Base-by-base conservation (phyloP, 257 asterid genomes). In the Solanum commersonii region DNA sequence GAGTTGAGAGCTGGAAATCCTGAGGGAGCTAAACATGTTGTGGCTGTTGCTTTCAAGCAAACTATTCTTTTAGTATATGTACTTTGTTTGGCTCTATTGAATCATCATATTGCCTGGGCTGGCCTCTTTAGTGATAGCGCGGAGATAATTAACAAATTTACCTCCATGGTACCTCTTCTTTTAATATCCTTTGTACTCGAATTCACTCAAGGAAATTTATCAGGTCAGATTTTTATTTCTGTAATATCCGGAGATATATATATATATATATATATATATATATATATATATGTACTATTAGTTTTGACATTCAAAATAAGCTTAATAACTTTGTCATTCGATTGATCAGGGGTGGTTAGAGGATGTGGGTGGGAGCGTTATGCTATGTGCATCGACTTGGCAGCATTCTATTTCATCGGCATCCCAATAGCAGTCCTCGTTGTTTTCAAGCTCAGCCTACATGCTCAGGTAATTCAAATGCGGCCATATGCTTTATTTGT, bases 311-410 rank as follows among this genome's bases (percentile, higher is more conserved):
- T 67, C 9, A n/a, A 4, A 12, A 27, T 68, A 68, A 27, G 11
- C 27, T 29, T 67, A 49, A 74, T 74, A 35, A 20, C n/a, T 0
- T 9, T 37, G 5, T 1, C 2, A 22, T 85, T 68, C 5, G 2
- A n/a, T 25, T 22, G 7, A 88, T 23, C 89, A 94, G 99, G 97
- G 87, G 98, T 94, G 49, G 93, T 93, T 1, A 90, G 99, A 88
- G 99, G 99, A 14, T 92, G 96, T 60, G 98, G 98, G 20, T 92
- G 93, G 95, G 97, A 94, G 92, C 94, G 91, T 88, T 88, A 88
- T 70, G 98, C 91, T 1, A 92, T 93, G 87, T 79, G 86, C n/a
- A 92, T 94, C 44, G 92, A 93, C 89, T 78, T 96, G 87, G 98
- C 91, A 14, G 87, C 93, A 4, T 95, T 90, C 85, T 96, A 95